Conservation (phyloP, 257 asterid genomes). For the Solanum rostratum region DNA sequence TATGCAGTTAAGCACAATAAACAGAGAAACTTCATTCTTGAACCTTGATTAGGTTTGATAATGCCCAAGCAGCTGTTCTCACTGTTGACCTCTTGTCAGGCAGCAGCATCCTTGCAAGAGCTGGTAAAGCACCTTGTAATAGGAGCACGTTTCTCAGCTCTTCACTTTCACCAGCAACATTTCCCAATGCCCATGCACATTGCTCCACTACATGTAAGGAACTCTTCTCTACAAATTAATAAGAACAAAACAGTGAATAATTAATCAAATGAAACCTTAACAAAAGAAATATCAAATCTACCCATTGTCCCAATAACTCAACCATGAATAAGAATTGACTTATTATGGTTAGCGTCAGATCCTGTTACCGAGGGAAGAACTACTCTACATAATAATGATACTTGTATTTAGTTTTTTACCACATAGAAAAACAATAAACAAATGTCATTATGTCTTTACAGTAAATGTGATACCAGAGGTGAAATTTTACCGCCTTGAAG, state of each 20-base stretch:
- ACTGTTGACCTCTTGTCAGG: slow-evolving; percentile 91
- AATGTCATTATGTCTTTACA: neutral
- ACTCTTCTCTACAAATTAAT: slow-evolving; percentile 52
- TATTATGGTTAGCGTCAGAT: neutral
- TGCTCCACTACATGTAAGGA: slow-evolving; percentile 87
- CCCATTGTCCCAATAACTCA: neutral
- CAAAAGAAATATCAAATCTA: neutral
- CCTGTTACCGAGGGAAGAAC: neutral
- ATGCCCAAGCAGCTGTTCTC: slow-evolving; percentile 99
- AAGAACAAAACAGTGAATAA: neutral
- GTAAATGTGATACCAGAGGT: neutral
- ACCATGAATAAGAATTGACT: neutral
- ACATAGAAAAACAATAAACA: neutral
- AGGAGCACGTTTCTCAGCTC: slow-evolving; percentile 65
- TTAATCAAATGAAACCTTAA: slow-evolving; percentile 1
- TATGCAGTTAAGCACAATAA: neutral
- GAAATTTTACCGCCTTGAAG: neutral
- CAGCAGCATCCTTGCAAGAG: slow-evolving; percentile 88
- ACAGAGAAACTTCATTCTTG: neutral
- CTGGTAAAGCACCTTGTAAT: slow-evolving; percentile 85
- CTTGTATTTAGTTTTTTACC: neutral
- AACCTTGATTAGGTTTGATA: slow-evolving; percentile 95
- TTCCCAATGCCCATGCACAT: slow-evolving; percentile 99
- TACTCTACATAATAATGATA: neutral
- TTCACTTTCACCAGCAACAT: slow-evolving; percentile 97